Percentiles rank a stretch among this genome's conserved stretches.
phyloP scores from a whole-genome alignment of 257 asterid genomes.

The Petunia secreta region DNA sequence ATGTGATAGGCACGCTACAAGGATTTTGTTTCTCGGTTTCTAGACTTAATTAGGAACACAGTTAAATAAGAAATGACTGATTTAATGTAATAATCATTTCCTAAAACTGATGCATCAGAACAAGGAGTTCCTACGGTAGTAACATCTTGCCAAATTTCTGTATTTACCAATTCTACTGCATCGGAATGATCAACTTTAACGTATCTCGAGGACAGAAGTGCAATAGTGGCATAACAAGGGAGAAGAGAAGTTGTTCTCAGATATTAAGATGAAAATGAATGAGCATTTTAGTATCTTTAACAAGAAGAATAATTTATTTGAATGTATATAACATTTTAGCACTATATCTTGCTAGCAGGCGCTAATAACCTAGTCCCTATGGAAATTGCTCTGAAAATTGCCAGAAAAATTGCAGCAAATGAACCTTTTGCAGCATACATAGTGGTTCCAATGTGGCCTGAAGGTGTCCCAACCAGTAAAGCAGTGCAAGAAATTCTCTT shows the following conservation, averaged over 20 bases:
- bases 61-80: no score
- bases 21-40: background rate
- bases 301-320: background rate
- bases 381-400: slow-evolving; percentile 83
- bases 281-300: background rate
- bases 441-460: slow-evolving; percentile 98
- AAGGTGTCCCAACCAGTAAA: slow-evolving; percentile 78
- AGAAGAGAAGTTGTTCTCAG: background rate
- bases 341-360: slow-evolving; percentile 41
- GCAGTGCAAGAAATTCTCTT: slow-evolving; percentile 90
- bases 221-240: background rate
- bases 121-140: background rate
- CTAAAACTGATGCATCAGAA: background rate
- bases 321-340: background rate
- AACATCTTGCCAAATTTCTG: no score
- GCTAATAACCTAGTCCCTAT: slow-evolving; percentile 91
- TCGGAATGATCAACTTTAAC: background rate
- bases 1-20: background rate
- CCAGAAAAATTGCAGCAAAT: slow-evolving; percentile 75
- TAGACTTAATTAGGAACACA: background rate
- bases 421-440: slow-evolving; percentile 79
- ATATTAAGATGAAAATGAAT: background rate
- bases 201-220: background rate
- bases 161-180: background rate
- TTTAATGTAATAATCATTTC: background rate